Evolutionary conservation across 2,329 filamentous ascomycete genomes (phyloP), one percentile per base, ranked within the genome.

Genomic region (Botrytis pseudocinerea): DNA sequence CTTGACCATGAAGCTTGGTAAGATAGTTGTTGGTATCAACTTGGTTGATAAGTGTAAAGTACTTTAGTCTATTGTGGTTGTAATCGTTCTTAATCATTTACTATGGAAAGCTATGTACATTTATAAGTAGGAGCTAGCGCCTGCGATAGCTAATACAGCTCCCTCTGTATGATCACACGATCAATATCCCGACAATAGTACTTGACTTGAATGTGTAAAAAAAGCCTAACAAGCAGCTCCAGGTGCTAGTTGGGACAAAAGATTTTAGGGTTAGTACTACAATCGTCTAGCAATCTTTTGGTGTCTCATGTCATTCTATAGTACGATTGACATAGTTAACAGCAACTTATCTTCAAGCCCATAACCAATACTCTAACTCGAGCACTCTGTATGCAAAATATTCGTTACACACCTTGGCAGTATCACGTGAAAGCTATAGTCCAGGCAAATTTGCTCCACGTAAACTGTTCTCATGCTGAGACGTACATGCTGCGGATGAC

Each of bases 251-350:
- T 32, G 14, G 7, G 2, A 28, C 51, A 57, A 28, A 18, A 9
- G n/a, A 3, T 4, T 28, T n/a, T 2, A 28, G n/a, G 25, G 7
- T 9, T 9, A 0, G 16, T 9, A 7, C 7, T 10, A 28, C 7
- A 28, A 57, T 28, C 2, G 9, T 25, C 51, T 28, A 2, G 51
- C 1, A 54, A 28, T 8, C 4, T 18, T 3, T 4, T 18, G 14
- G 7, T 18, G 14, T 9, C 51, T 28, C 14, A 57, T 57, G 2
- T 18, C 16, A 18, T 57, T 6, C 51, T 6, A 18, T 8, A 18
- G 28, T 14, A 9, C n/a, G 8, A 28, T 32, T 18, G 14, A 32
- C 18, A 9, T 18, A 28, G 6, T 14, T 57, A 28, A 57, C n/a
- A 57, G 10, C n/a, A 9, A 57, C n/a, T 57, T 28, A 7, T 57